Conservation (phyloP, 129 eudicot genomes). For the Centrapalus pauciflorus region DNA sequence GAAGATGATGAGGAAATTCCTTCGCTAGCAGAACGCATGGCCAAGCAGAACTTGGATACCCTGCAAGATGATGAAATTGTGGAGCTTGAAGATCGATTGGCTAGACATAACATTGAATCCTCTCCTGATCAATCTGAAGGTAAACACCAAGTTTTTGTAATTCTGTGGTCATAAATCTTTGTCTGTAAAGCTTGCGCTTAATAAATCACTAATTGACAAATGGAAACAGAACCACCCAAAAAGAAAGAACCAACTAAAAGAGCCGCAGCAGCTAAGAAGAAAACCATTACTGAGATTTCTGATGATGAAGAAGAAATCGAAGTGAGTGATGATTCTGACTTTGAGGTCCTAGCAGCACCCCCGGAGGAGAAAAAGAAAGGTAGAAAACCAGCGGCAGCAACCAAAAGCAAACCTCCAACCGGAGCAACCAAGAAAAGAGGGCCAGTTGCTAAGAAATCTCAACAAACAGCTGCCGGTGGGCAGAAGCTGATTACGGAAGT, state of each 20-base stretch:
- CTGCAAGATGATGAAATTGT: slow-evolving; percentile 37
- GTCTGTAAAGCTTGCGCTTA: too few relatives aligned
- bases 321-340: slow-evolving; percentile 44
- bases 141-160: slow-evolving; percentile 15
- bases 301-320: slow-evolving; percentile 44
- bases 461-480: slow-evolving; percentile 26
- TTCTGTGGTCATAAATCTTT: background rate
- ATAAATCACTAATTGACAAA: slow-evolving; percentile 22
- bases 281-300: slow-evolving; percentile 33
- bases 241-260: slow-evolving; percentile 53
- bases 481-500: slow-evolving; percentile 63
- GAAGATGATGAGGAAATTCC: slow-evolving; percentile 44
- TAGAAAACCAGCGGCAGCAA: slow-evolving; percentile 43
- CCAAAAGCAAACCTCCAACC: slow-evolving; percentile 45
- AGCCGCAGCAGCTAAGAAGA: slow-evolving; percentile 52
- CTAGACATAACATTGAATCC: slow-evolving; percentile 67
- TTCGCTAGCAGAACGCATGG: slow-evolving; percentile 58
- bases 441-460: slow-evolving; percentile 31
- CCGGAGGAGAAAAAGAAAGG: slow-evolving; percentile 47
- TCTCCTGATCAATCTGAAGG: slow-evolving; percentile 83
- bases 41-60: slow-evolving; percentile 35
- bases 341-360: slow-evolving; percentile 29
- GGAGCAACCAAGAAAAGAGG: slow-evolving; percentile 72
- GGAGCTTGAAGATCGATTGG: slow-evolving; percentile 61
- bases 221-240: slow-evolving; percentile 36